Evolutionary conservation across 2,329 filamentous ascomycete genomes (phyloP).

Genomic region (Aspergillus floridensis): DNA sequence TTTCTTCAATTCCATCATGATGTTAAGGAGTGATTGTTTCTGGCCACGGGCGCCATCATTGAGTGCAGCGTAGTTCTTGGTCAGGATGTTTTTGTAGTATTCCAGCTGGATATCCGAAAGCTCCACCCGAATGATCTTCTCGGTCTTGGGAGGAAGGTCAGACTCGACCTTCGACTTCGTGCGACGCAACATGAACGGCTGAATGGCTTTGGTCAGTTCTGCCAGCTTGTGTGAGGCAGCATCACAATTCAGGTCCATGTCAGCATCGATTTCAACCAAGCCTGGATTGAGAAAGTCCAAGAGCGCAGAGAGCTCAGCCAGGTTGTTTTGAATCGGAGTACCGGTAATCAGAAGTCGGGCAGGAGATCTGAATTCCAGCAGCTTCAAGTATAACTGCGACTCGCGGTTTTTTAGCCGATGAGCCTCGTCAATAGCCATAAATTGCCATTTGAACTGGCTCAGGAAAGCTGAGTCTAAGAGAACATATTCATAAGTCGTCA

Average conservation of each 20-base stretch:
- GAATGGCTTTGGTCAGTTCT: conserved; percentile 79
- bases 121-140: conserved; percentile 98
- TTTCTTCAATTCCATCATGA: conserved; percentile 99
- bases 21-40: conserved; percentile 92
- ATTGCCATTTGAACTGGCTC: conserved; percentile 93
- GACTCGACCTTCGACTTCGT: conserved; percentile 98
- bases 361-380: conserved; percentile 82
- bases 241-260: conserved; percentile 78
- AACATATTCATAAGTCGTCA: conserved; percentile 97
- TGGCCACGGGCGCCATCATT: conserved; percentile 87
- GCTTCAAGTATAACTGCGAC: conserved; percentile 83
- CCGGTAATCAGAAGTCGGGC: conserved; percentile 92
- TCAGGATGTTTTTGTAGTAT: conserved; percentile 98
- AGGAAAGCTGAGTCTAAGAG: conserved; percentile 80
- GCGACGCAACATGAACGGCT: conserved; percentile 89
- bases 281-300: conserved; percentile 98
- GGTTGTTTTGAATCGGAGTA: conserved; percentile 94
- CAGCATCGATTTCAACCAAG: conserved; percentile 82
- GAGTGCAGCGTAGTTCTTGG: conserved; percentile 89
- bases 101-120: conserved; percentile 94
- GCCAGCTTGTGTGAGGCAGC: conserved; percentile 84
- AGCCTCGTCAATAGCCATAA: conserved; percentile 92
- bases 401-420: conserved; percentile 96
- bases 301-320: conserved; percentile 85
- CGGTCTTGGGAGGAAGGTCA: conserved; percentile 91